phyloP scores from a whole-genome alignment of 805 yeast genomes.

The Cyberlindnera petersonii region DNA sequence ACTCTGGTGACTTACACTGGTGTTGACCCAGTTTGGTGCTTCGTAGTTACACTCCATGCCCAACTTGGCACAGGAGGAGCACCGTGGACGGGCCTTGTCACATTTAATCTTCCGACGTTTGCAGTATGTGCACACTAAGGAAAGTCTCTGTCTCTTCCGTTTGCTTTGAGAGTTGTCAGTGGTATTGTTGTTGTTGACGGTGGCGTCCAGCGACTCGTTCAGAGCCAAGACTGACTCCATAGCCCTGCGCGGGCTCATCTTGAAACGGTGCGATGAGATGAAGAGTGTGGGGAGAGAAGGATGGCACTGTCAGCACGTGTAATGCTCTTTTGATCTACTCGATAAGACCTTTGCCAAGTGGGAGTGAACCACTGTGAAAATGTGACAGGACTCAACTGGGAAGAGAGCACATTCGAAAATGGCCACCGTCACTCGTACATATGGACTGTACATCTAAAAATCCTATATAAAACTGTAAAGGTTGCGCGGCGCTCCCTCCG shows the following conservation, averaged over 20 bases:
- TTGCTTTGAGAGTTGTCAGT: not conserved
- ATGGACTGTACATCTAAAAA: too few species aligned
- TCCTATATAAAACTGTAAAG: too few species aligned
- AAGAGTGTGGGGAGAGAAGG: too few species aligned
- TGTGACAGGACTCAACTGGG: too few species aligned
- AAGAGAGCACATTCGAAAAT: too few species aligned
- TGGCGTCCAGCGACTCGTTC: not conserved
- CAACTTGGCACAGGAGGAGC: constrained; percentile 27
- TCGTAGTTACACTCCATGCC: constrained; percentile 18
- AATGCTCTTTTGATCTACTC: too few species aligned
- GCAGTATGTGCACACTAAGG: constrained; percentile 33
- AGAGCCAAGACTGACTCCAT: too few species aligned
- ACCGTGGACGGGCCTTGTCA: constrained; percentile 15
- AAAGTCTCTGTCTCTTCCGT: constrained; percentile 29
- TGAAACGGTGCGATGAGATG: too few species aligned
- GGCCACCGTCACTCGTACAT: too few species aligned
- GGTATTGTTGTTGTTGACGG: not conserved
- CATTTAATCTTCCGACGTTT: constrained; percentile 30
- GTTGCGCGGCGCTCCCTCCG: too few species aligned
- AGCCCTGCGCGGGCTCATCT: too few species aligned
- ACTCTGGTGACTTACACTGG: not conserved
- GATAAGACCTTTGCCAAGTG: constrained; percentile 1
- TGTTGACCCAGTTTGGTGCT: constrained; percentile 9
- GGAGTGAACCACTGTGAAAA: not conserved
- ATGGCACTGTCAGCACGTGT: too few species aligned